Base-by-base conservation (phyloP, 1,284 basidiomycete species). In the Volvariella volvacea region DNA sequence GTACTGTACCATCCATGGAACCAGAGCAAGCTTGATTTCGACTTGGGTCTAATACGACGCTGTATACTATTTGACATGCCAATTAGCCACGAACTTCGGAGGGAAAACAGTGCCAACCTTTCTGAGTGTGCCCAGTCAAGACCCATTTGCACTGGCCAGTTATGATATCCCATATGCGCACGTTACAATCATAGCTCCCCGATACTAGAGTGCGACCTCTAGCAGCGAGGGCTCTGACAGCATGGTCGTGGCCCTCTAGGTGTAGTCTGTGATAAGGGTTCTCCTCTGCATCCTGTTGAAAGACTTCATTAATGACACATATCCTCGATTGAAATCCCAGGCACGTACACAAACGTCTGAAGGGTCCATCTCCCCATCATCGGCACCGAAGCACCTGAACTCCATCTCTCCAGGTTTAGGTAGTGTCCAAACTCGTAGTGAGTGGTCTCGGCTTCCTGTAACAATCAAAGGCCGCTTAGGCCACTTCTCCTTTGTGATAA, bases 1-100 rank as follows among this genome's bases (percentile, higher is more conserved):
- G 87, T 52, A 96, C 92, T 2, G 91, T 93, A 44, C 91, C 88
- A 61, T 96, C 93, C 92, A 96, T 94, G 1, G 93, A 96, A 3
- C 93, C 93, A 1, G 93, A 96, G 50, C 88, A 91, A 25, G 90
- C 91, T 57, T 92, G 86, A 49, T 90, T 83, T 15, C 92, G 86
- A 39, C 75, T 69, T 46, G 83, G 75, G 65, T 96, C 89, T 45
- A 94, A 77, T 28, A 94, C 86, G 48, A 94, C 88, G 57, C 88
- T 91, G 67, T 94, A 94, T 7, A 94, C 92, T 93, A n/a, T 59
- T 47, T 52, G 32, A 41, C 19, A 42, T 22, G 21, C 21, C 20
- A 14, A 44, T 20, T 43, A 25, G 38, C 20, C 2, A 16, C 15
- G 4, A 34, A 44, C 33, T 22, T 22, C 37, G 31, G 22, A 42